Conservation (phyloP, 2,329 filamentous ascomycete species). For the Diaporthe velutina region DNA sequence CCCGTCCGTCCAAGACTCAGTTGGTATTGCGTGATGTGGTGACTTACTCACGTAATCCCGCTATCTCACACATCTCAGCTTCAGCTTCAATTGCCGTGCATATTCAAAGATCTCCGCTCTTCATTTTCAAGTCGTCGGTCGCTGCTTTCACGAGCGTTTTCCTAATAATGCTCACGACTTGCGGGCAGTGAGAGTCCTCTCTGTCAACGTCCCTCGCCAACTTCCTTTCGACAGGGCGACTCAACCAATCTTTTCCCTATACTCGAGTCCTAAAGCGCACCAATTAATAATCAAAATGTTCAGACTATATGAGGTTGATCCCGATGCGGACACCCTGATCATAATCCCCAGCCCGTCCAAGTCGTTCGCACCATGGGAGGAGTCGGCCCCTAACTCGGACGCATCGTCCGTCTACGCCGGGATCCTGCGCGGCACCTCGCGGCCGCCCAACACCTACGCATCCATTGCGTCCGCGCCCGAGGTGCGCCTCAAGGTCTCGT, state of each 20-base stretch:
- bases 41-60: constrained; percentile 34
- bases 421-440: constrained; percentile 36
- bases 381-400: constrained; percentile 20
- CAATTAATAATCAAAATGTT: constrained; percentile 43
- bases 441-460: constrained; percentile 35
- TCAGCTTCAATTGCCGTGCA: background rate
- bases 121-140: background rate
- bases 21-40: constrained; percentile 34
- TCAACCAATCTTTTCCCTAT: background rate
- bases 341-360: constrained; percentile 44
- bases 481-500: constrained; percentile 52
- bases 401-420: constrained; percentile 29
- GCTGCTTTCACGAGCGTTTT: background rate
- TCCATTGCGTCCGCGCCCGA: constrained; percentile 39
- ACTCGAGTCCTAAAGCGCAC: background rate
- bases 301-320: constrained; percentile 51
- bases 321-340: constrained; percentile 50
- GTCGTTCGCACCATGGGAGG: constrained; percentile 44
- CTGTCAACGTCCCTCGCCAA: background rate
- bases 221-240: too few relatives aligned
- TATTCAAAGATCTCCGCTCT: background rate
- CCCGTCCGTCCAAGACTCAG: constrained; percentile 16
- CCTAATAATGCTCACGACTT: background rate
- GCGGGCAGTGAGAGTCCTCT: background rate
- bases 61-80: constrained; percentile 3